Base-by-base conservation (phyloP, 257 asterid species). In the Plectranthus barbatus region DNA sequence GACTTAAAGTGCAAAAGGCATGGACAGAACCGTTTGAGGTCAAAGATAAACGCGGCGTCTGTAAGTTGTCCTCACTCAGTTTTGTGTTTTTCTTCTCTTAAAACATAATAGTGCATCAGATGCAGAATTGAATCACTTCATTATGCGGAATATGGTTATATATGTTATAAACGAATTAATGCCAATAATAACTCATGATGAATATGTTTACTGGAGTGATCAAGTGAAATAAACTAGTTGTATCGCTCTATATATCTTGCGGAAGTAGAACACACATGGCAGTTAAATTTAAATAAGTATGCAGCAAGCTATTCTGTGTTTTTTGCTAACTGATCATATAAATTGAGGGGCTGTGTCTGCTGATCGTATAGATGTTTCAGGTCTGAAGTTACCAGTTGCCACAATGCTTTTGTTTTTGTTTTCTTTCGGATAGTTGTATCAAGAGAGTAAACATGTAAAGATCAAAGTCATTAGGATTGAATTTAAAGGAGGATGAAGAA, bases 11-110 rank as follows among this genome's bases (percentile, higher is more conserved):
- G 6, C n/a, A n/a, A n/a, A n/a, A n/a, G n/a, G n/a, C n/a, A n/a
- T n/a, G n/a, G n/a, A n/a, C n/a, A n/a, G n/a, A n/a, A n/a, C n/a
- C n/a, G n/a, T n/a, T n/a, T n/a, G n/a, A n/a, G n/a, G n/a, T n/a
- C n/a, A n/a, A n/a, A 63, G 94, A 85, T 59, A 33, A 64, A 4
- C 81, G 90, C 7, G 9, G 24, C 18, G 40, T 18, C 13, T 21
- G 94, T 83, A 76, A 69, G 83, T 58, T 41, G 23, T 36, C 19
- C 67, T 14, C 40, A 5, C 9, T 58, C 24, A 23, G 6, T 37
- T 36, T 47, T 37, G 41, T 61, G 21, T 40, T 47, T 40, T 39
- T 12, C 19, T 51, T 37, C 12, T 53, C 47, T 36, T 46, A 11
- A 31, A 37, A 9, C 2, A 37, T 31, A 2, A 3, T 0, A 31